Conservation (phyloP, 2,329 filamentous ascomycete genomes). For the Huntiella omanensis region DNA sequence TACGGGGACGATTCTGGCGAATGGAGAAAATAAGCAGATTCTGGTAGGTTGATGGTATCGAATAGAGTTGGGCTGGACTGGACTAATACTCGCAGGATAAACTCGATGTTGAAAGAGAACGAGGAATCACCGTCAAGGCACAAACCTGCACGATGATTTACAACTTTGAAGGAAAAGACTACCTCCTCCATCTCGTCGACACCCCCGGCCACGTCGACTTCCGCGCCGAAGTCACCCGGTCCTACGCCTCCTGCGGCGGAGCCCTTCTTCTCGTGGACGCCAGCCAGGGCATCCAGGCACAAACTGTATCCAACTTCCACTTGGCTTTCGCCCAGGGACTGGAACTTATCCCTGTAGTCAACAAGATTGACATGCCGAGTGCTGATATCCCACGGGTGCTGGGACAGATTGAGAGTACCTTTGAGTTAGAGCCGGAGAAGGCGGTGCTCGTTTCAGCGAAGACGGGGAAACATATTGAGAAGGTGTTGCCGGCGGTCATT, state of each 20-base stretch:
- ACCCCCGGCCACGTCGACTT: constrained; percentile 98
- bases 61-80: not conserved
- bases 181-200: constrained; percentile 86
- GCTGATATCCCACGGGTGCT: constrained; percentile 75
- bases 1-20: constrained; percentile 77
- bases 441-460: constrained; percentile 70
- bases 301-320: constrained; percentile 98
- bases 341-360: constrained; percentile 74
- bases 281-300: constrained; percentile 88
- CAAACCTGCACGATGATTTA: constrained; percentile 98
- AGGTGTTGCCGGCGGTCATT: constrained; percentile 70
- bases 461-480: constrained; percentile 71
- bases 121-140: constrained; percentile 95
- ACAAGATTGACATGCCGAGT: constrained; percentile 87
- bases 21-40: constrained; percentile 75
- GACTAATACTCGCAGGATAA: constrained; percentile 42
- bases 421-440: constrained; percentile 66
- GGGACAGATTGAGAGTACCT: constrained; percentile 67
- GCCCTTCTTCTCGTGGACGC: constrained; percentile 87
- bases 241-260: constrained; percentile 89
- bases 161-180: constrained; percentile 62
- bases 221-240: constrained; percentile 83
- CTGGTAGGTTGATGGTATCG: constrained; percentile 25
- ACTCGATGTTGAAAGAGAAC: constrained; percentile 85
- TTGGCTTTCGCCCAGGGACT: constrained; percentile 86